Conservation (phyloP, 2,329 filamentous ascomycete species). For the Hypocreales sp. region DNA sequence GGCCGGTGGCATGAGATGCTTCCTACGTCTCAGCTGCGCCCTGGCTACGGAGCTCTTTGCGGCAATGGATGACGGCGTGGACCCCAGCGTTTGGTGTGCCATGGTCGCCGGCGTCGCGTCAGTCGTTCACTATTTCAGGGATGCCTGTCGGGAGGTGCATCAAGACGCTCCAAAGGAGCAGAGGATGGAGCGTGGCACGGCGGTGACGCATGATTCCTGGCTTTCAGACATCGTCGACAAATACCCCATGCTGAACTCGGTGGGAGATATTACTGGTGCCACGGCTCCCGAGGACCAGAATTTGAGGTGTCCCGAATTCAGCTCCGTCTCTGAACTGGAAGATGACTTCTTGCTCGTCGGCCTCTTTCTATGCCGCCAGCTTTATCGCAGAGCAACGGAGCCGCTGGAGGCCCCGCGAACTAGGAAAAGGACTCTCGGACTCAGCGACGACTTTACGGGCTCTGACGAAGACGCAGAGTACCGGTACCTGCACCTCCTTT, state of each 20-base stretch:
- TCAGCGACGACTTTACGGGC: constrained; percentile 17
- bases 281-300: neutral
- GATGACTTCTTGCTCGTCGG: constrained; percentile 23
- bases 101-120: constrained; percentile 21
- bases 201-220: constrained; percentile 9
- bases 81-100: constrained; percentile 20
- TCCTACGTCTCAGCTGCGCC: constrained; percentile 20
- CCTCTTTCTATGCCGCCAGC: constrained; percentile 19
- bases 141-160: constrained; percentile 17
- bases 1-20: constrained; percentile 19
- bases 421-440: constrained; percentile 9
- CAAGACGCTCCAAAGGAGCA: neutral
- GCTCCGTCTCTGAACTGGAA: constrained; percentile 11
- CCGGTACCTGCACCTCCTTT: constrained; percentile 20
- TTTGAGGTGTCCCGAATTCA: constrained; percentile 3
- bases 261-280: constrained; percentile 2
- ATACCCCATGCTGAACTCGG: constrained; percentile 13
- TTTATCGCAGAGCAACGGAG: constrained; percentile 26
- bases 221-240: constrained; percentile 8
- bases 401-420: constrained; percentile 7
- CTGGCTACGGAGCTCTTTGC: constrained; percentile 19
- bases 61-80: constrained; percentile 16
- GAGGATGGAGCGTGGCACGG: neutral
- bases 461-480: constrained; percentile 12
- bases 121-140: constrained; percentile 20